Conservation (phyloP, 164 flowering plant species). For the Vitis riparia region DNA sequence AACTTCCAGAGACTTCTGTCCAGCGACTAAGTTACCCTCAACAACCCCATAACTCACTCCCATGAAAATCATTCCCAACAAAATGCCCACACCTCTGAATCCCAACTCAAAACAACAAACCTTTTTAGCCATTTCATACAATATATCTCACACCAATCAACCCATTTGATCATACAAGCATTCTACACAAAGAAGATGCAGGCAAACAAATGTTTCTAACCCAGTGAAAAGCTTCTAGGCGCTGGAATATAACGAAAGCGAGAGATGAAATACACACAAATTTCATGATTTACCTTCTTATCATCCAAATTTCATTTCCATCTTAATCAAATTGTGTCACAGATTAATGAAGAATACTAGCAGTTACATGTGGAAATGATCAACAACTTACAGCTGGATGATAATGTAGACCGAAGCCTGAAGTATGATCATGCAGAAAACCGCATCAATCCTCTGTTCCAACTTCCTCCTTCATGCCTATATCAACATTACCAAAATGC, state of each 20-base stretch:
- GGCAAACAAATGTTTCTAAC: neutral
- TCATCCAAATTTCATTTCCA: conserved; percentile 14
- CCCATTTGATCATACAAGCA: neutral
- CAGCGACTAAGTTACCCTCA: neutral
- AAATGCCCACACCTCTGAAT: neutral
- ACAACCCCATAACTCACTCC: neutral
- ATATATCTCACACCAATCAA: neutral
- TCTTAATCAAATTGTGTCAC: no score
- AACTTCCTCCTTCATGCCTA: no score
- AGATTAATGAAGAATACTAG: no score
- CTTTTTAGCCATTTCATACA: neutral
- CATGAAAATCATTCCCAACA: conserved; percentile 7
- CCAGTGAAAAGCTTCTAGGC: no score
- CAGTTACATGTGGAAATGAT: no score
- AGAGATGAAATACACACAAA: neutral
- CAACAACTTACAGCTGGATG: no score
- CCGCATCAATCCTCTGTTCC: no score
- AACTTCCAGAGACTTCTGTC: conserved; percentile 10
- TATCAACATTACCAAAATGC: no score
- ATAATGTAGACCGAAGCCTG: no score
- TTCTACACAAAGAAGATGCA: neutral
- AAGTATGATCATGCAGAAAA: no score
- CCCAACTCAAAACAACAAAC: neutral
- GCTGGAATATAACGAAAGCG: no score
- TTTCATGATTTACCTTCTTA: conserved; percentile 25